Conservation (phyloP, 116 monocot genomes). For the Trichopus zeylanicus region DNA sequence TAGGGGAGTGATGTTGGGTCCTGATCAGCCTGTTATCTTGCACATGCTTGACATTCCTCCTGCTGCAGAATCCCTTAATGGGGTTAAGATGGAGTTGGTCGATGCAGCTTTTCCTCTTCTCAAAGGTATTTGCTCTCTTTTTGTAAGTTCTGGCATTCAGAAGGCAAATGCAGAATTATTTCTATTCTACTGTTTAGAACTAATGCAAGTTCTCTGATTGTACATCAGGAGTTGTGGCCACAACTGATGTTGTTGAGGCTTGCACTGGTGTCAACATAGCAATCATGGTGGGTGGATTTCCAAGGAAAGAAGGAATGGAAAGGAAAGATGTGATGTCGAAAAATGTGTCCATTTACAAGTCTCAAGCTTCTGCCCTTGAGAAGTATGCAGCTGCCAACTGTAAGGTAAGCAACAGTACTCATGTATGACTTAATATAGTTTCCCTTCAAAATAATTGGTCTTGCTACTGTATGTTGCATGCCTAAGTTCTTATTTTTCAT, state of each 20-base stretch:
- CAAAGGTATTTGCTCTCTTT: constrained; percentile 30
- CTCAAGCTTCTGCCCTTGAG: constrained; percentile 59
- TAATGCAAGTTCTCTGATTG: too few relatives aligned
- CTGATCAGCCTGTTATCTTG: constrained; percentile 64
- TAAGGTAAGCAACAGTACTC: constrained; percentile 31
- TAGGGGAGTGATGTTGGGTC: constrained; percentile 50
- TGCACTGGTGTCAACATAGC: constrained; percentile 48
- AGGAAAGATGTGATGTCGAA: constrained; percentile 71
- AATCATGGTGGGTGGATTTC: constrained; percentile 65
- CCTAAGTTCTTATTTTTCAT: neutral
- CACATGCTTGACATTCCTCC: constrained; percentile 75
- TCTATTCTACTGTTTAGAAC: neutral
- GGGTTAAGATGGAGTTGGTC: constrained; percentile 66
- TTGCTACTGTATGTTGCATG: neutral
- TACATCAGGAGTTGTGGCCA: constrained; percentile 32
- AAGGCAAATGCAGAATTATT: neutral
- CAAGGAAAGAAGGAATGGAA: constrained; percentile 71
- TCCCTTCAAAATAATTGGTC: neutral
- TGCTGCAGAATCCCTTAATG: constrained; percentile 55
- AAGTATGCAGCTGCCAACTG: constrained; percentile 57
- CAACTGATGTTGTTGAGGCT: constrained; percentile 44
- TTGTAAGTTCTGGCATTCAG: neutral
- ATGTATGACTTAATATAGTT: neutral
- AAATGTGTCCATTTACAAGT: constrained; percentile 66
- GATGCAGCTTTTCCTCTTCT: constrained; percentile 75